Conservation (phyloP, 2,329 filamentous ascomycete genomes). For the Camillea tinctor region DNA sequence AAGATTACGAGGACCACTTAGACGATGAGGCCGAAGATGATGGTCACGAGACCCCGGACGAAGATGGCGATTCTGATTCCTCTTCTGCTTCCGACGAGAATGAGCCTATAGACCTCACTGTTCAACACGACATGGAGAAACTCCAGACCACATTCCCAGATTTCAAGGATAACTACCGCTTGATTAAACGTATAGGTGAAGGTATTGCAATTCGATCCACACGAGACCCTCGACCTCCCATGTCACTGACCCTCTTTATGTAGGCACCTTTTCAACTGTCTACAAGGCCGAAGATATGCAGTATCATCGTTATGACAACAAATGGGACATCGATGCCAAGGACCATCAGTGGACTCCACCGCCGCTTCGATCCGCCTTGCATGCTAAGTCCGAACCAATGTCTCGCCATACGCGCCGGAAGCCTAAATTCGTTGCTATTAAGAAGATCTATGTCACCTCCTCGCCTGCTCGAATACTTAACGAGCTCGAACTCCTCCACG, state of each 20-base stretch:
- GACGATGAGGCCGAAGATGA: slow-evolving; percentile 42
- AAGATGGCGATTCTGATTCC: slow-evolving; percentile 44
- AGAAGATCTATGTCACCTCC: slow-evolving; percentile 99
- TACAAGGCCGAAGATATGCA: slow-evolving; percentile 96
- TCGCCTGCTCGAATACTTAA: slow-evolving; percentile 92
- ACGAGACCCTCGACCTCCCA: slow-evolving; percentile 6
- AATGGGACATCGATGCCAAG: slow-evolving; percentile 74
- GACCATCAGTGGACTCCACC: slow-evolving; percentile 68
- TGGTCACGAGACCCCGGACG: slow-evolving; percentile 34
- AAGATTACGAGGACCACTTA: slow-evolving; percentile 35
- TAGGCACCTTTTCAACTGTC: slow-evolving; percentile 96
- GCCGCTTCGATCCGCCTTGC: slow-evolving; percentile 55
- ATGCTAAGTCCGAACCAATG: slow-evolving; percentile 38
- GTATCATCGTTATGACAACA: slow-evolving; percentile 80
- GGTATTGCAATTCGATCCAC: slow-evolving; percentile 49
- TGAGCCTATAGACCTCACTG: slow-evolving; percentile 61
- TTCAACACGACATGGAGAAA: slow-evolving; percentile 83
- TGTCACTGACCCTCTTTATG: slow-evolving; percentile 13
- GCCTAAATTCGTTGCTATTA: slow-evolving; percentile 87
- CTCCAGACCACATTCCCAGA: slow-evolving; percentile 80
- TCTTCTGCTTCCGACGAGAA: slow-evolving; percentile 66
- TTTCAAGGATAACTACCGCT: slow-evolving; percentile 78
- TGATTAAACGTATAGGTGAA: slow-evolving; percentile 97
- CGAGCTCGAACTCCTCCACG: slow-evolving; percentile 89
- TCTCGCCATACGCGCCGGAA: slow-evolving; percentile 42